Percentiles rank a stretch among this genome's conserved stretches.
Conservation (phyloP, 495 filamentous ascomycete genomes). For the Aspergillus carlsbadensis region DNA sequence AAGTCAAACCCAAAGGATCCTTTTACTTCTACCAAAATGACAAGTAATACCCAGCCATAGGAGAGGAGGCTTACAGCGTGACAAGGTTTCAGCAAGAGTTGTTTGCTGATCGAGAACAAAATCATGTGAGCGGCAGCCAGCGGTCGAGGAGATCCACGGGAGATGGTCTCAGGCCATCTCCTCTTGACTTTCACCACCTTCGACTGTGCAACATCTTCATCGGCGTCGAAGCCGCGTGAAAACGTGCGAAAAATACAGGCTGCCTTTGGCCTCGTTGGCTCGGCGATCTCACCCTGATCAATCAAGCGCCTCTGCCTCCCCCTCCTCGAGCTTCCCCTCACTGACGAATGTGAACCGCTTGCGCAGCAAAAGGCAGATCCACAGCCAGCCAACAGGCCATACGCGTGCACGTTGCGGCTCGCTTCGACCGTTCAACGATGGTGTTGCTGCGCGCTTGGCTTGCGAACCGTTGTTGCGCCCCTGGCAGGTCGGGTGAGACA, state of each 20-base stretch:
- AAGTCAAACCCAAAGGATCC: no score
- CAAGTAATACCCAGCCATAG: no score
- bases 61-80: no score
- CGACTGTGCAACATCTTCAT: background rate
- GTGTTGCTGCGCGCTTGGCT: slow-evolving; percentile 2
- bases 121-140: slow-evolving; percentile 10
- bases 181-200: background rate
- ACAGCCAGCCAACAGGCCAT: slow-evolving; percentile 13
- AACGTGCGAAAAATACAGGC: background rate
- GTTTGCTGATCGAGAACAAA: background rate
- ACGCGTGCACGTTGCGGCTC: slow-evolving; percentile 13
- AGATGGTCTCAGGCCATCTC: no score
- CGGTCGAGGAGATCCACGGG: background rate
- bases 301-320: background rate
- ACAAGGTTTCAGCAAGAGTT: no score
- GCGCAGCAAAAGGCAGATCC: slow-evolving; percentile 3
- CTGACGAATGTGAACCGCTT: slow-evolving; percentile 6
- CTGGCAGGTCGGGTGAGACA: background rate
- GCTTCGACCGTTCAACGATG: slow-evolving; percentile 11
- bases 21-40: no score
- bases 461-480: background rate
- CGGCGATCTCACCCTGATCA: background rate
- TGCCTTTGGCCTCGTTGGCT: background rate
- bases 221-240: background rate
- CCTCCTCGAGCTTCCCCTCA: background rate